Conservation (phyloP, 1,284 basidiomycete genomes). For the Lentinula novae-zelandiae region DNA sequence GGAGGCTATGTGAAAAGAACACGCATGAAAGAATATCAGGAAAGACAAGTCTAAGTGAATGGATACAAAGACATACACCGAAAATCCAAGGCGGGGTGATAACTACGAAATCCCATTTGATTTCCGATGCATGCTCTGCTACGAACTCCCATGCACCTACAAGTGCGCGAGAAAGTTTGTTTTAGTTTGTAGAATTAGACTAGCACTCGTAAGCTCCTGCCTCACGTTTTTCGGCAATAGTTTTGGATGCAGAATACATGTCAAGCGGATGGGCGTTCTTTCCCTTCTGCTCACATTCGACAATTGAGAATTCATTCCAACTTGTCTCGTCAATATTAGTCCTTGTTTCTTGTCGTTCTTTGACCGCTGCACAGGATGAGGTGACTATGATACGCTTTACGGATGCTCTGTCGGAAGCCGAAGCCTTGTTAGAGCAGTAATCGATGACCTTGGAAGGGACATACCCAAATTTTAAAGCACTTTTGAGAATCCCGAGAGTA, state of each 20-base stretch:
- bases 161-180: neutral
- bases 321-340: slow-evolving; percentile 39
- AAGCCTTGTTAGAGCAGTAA: neutral
- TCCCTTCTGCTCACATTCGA: slow-evolving; percentile 51
- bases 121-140: slow-evolving; percentile 14
- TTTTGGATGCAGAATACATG: slow-evolving; percentile 64
- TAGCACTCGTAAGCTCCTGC: no score
- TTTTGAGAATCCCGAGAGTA: slow-evolving; percentile 51
- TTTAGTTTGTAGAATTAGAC: neutral
- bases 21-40: no score
- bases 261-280: slow-evolving; percentile 34
- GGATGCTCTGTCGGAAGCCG: neutral
- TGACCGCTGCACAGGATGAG: slow-evolving; percentile 32
- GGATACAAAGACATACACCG: slow-evolving; percentile 14
- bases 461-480: slow-evolving; percentile 45
- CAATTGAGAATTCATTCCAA: slow-evolving; percentile 62
- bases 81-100: slow-evolving; percentile 22
- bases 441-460: slow-evolving; percentile 12
- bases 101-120: slow-evolving; percentile 20
- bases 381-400: slow-evolving; percentile 59
- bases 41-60: no score
- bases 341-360: slow-evolving; percentile 15
- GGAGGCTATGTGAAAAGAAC: neutral
- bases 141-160: slow-evolving; percentile 23
- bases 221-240: slow-evolving; percentile 62